Conservation (phyloP, 768 basidiomycete genomes). For the Lactarius quietus region DNA sequence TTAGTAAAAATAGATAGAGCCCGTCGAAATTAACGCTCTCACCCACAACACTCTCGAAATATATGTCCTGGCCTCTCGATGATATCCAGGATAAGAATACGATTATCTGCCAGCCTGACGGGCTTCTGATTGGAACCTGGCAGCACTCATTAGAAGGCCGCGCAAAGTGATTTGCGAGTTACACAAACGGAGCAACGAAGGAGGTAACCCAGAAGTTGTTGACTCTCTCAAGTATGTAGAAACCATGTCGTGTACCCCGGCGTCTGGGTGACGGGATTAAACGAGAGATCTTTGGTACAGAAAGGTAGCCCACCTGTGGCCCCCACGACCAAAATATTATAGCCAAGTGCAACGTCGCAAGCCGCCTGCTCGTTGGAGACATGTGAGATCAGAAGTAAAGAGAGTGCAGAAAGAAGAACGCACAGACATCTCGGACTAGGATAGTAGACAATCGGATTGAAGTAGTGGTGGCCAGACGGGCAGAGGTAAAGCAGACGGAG, state of each 20-base stretch:
- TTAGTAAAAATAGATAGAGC: background rate
- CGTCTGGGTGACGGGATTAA: background rate
- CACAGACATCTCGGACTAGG: conserved; percentile 11
- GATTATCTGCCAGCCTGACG: conserved; percentile 5
- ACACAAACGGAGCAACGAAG: conserved; percentile 14
- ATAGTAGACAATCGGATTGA: background rate
- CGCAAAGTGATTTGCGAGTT: too few species aligned
- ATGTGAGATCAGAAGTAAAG: background rate
- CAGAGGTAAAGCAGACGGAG: background rate
- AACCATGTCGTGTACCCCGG: conserved; percentile 9
- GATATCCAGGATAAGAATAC: conserved; percentile 14
- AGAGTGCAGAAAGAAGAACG: background rate
- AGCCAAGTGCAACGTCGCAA: conserved; percentile 9
- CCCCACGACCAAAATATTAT: conserved; percentile 16
- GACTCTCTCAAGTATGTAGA: conserved; percentile 9
- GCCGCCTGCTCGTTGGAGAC: background rate
- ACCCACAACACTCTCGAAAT: conserved; percentile 21
- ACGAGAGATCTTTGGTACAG: background rate
- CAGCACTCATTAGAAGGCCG: background rate
- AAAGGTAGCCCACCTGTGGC: background rate
- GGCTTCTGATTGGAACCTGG: conserved; percentile 20
- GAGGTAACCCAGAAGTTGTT: background rate
- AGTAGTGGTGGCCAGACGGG: background rate
- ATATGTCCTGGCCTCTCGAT: conserved; percentile 14
- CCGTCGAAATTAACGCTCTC: background rate